Conservation (phyloP, 306 rosid genomes). For the Malus orientalis region DNA sequence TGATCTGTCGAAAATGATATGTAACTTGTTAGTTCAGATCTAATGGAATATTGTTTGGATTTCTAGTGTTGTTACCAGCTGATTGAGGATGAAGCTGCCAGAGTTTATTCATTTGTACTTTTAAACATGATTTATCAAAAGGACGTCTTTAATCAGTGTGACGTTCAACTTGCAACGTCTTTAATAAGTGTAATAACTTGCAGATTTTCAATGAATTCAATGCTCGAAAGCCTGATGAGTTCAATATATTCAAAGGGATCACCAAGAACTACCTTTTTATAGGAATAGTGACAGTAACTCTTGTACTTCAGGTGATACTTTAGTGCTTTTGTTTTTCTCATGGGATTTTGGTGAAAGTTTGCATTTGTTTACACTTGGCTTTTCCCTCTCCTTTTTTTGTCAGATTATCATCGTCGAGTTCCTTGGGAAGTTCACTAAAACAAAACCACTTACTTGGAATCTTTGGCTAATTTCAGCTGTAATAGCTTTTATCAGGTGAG, state of each 20-base stretch:
- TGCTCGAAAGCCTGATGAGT: conserved; percentile 81
- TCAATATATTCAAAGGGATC: conserved; percentile 68
- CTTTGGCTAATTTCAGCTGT: conserved; percentile 63
- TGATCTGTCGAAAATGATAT: not conserved
- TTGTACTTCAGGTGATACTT: conserved; percentile 69
- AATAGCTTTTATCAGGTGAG: conserved; percentile 68
- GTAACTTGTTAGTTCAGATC: not conserved
- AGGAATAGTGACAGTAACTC: conserved; percentile 60
- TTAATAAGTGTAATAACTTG: not conserved
- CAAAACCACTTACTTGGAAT: conserved; percentile 66
- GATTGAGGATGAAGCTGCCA: not conserved
- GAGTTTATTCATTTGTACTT: not conserved
- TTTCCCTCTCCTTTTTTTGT: not conserved
- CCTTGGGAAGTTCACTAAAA: conserved; percentile 67
- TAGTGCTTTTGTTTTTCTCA: not conserved
- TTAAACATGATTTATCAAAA: not conserved
- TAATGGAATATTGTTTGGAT: not conserved
- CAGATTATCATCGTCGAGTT: conserved; percentile 66
- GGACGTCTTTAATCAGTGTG: not conserved
- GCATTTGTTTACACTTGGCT: not conserved
- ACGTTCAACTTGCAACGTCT: not conserved
- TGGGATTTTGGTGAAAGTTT: not conserved
- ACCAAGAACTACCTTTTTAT: conserved; percentile 63
- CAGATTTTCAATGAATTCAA: conserved; percentile 90
- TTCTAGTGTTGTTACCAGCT: not conserved